Evolutionary conservation across 163 green algal genomes (phyloP), one percentile per base, ranked within the genome.

Genomic region (Chloromonas sp.): DNA sequence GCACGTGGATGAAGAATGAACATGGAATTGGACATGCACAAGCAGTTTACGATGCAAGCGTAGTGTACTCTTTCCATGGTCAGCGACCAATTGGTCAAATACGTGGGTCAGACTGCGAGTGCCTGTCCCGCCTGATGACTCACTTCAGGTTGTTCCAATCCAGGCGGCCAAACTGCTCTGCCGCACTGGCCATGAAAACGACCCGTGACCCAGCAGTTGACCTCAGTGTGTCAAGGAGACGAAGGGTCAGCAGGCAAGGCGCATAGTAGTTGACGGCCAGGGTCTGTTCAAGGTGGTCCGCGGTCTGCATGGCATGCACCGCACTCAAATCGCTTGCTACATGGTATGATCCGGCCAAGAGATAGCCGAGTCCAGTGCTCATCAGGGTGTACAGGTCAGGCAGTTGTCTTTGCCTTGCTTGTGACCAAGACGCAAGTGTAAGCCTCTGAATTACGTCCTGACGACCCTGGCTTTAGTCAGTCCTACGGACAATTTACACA

Each of bases 111-210:
- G 14, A 61, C 2, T 66, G 14, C 13, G 14, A 2, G 2, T 61
- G 14, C n/a, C 61, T 57, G 1, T 81, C 2, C 58, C 11, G 2
- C 15, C 74, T 58, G 14, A 60, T 58, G 13, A 78, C 85, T 3
- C 70, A 85, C 85, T 85, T 88, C 58, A 89, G 79, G 79, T 89
- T 85, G 61, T 83, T 60, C 8, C 81, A 82, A 74, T 89, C 83
- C 80, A 87, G 80, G 1, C 13, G 58, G 61, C 83, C 83, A 74
- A 85, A 89, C 83, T 87, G 79, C 83, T 89, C 86, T 2, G 86
- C 86, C 57, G 70, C 14, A 59, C 70, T 84, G 61, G 83, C 15
- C 83, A 85, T 82, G 79, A 84, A 71, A n/a, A 89, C 83, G 3
- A 89, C 62, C 11, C 81, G n/a, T 1, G 70, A 83, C 60, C 0